Base-by-base conservation (phyloP, 495 filamentous ascomycete species). In the Amorphotheca resinae region DNA sequence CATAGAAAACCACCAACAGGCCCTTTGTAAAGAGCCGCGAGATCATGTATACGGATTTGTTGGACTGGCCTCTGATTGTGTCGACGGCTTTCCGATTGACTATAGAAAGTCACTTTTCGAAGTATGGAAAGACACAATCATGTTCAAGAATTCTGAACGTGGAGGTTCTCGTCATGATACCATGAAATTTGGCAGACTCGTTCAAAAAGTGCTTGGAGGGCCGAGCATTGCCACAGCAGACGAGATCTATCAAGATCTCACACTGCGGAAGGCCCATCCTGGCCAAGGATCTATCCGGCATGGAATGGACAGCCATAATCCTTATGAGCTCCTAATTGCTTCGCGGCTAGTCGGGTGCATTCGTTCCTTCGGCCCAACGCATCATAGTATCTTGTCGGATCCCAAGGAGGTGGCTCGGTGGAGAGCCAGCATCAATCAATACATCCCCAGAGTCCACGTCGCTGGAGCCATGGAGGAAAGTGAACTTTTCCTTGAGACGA, bases 41-140 rank as follows among this genome's bases (percentile, higher is more conserved):
- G 44, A 47, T 25, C 12, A 47, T 11, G 16, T 47, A 1, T 47
- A 41, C 20, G 38, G 44, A n/a, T 41, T 47, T 17, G 15, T 47
- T 17, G 44, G 44, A 0, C 22, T 47, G 11, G 44, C 44, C 18
- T 2, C 15, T 5, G 44, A 47, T 41, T 15, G 16, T 26, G 9
- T 37, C 4, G 37, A 41, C 5, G 21, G 44, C 2, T 41, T 41
- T 26, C 36, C 36, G 4, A 34, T 47, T 9, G 44, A 47, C 15
- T 47, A 47, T 28, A 2, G n/a, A 16, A 47, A 41, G 25, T 20
- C 34, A n/a, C 20, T 47, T 4, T 41, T 33, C 11, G 36, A 47
- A 18, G 36, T 47, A 1, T 47, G 26, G 26, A 23, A 41, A 6
- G 44, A 47, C 20, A 22, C 18, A 1, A 35, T 47, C 1, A 20